Base-by-base conservation (phyloP, 108 stramenopile genomes). In the Pseudonitzschia multiseries region DNA sequence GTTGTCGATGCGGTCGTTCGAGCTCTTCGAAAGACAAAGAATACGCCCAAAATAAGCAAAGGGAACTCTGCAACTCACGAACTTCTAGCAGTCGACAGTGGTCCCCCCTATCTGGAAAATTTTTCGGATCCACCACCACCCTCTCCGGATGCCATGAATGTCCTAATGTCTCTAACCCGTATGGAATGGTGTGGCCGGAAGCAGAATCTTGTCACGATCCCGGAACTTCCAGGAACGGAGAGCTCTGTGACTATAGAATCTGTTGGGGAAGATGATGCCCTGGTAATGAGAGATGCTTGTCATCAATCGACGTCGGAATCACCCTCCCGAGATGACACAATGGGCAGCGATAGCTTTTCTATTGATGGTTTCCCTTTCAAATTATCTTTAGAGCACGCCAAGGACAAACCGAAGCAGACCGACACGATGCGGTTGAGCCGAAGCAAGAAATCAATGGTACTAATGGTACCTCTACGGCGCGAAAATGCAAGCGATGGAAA, bases 331-430 rank as follows among this genome's bases (percentile, higher is more conserved):
- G 36, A 36, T 36, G 4, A 36, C 6, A 36, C 6, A 2, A 36
- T 62, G 33, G 61, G 40, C 31, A n/a, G 15, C 31, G 61, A 62
- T 62, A 62, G 61, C 18, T 62, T 62, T 62, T 62, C 61, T 9
- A 40, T 62, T 28, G 61, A 62, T 40, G 10, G 17, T 31, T 62
- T 62, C 33, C 32, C 15, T 31, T 24, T 36, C 33, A n/a, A 62
- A 10, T 26, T 6, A 0, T 56, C 26, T 22, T 24, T 26, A 22
- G 22, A 26, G n/a, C n/a, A n/a, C n/a, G n/a, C 36, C 36, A 6
- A 36, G 4, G 17, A 10, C 46, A 48, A 18, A 56, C 26, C 24
- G 20, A 2, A n/a, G n/a, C n/a, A 24, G 24, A 9, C 54, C 54
- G 2, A 56, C 24, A 13, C 26, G 4, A 26, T 52, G 18, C 52